phyloP scores from a whole-genome alignment of 2,329 filamentous ascomycete species.

The Xylariaceae sp. region DNA sequence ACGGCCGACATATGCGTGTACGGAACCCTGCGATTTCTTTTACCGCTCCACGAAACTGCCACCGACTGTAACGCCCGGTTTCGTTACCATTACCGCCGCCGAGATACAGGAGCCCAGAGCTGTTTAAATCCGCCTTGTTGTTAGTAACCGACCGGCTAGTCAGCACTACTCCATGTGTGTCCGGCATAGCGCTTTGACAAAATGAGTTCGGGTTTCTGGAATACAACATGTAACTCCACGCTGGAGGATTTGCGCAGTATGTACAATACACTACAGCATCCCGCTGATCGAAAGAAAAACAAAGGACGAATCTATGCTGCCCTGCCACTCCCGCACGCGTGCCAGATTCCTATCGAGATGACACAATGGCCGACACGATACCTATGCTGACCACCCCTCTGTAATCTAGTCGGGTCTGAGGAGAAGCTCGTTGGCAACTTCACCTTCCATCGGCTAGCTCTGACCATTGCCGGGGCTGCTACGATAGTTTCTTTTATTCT shows the following conservation, averaged over 20 bases:
- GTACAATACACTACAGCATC: conserved; percentile 14
- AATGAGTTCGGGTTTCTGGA: conserved; percentile 19
- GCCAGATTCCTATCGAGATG: conserved; percentile 14
- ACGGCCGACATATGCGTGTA: neutral
- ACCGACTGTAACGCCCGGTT: neutral
- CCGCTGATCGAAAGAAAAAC: conserved; percentile 4
- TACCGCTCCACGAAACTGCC: neutral
- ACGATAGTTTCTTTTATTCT: conserved; percentile 49
- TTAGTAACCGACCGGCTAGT: neutral
- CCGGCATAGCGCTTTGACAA: conserved; percentile 6
- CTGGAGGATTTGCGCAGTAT: conserved; percentile 35
- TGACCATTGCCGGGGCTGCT: conserved; percentile 47
- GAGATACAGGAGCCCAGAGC: neutral
- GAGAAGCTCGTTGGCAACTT: conserved; percentile 43
- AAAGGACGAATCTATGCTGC: conserved; percentile 14
- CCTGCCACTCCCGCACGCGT: conserved; percentile 21
- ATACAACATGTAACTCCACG: conserved; percentile 36
- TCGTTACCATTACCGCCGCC: neutral
- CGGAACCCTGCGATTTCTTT: neutral
- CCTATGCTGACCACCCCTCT: conserved; percentile 28
- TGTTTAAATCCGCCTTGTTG: neutral
- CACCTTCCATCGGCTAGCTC: conserved; percentile 53
- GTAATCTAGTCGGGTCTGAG: conserved; percentile 44
- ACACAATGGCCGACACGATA: conserved; percentile 5
- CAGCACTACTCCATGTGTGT: neutral